Evolutionary conservation across 202 grass and related monocot species (phyloP).

Genomic region (Bolboschoenoplectus hybrid): DNA sequence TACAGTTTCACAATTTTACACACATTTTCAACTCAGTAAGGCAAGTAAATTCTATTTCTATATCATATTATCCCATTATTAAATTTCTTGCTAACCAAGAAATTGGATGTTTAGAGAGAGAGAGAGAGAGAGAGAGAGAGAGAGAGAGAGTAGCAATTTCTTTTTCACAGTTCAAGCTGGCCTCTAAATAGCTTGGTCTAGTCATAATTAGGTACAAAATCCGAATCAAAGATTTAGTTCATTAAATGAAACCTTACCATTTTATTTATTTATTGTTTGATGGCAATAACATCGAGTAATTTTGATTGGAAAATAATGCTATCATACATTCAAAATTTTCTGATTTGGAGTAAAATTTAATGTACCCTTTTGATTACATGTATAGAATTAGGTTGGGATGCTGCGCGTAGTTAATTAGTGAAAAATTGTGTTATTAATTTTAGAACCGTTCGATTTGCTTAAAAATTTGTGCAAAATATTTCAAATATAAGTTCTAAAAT

Average conservation of each 20-base stretch:
- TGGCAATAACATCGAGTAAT: not conserved
- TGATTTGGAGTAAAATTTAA: not conserved
- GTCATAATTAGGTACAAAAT: not conserved
- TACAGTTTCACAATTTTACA: not conserved
- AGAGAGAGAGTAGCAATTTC: not conserved
- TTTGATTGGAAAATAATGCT: not conserved
- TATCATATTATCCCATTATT: not conserved
- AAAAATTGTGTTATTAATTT: too few relatives aligned
- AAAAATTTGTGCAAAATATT: too few relatives aligned
- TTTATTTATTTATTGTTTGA: not conserved
- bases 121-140: not conserved
- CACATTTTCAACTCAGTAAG: not conserved
- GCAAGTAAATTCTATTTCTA: not conserved
- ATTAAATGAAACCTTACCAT: not conserved
- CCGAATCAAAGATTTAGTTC: not conserved
- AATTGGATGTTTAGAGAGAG: not conserved
- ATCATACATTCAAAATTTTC: not conserved
- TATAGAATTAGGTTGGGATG: too few relatives aligned
- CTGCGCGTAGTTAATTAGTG: too few relatives aligned
- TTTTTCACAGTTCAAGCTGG: not conserved
- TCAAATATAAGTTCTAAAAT: too few relatives aligned
- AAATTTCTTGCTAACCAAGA: constrained; percentile 2
- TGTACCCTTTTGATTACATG: not conserved
- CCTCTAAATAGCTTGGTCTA: not conserved
- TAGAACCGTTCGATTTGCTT: too few relatives aligned